Evolutionary conservation across 176 grass and related monocot genomes (phyloP), one percentile per base, ranked within the genome.

Genomic region (Pontederia paniculata): DNA sequence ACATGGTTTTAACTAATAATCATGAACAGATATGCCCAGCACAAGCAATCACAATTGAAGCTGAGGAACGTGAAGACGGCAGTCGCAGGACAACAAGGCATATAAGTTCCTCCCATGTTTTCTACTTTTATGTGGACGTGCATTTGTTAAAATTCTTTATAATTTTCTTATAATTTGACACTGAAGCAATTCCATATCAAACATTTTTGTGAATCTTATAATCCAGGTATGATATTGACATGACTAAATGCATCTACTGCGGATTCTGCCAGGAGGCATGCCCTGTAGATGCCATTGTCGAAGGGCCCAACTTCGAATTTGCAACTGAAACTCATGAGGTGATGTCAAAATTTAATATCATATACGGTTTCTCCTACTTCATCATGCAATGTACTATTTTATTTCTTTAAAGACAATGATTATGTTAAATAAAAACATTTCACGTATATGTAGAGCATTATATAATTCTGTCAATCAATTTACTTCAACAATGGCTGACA

Each of bases 181-280:
- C 0, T 37, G 28, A 37, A 37, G 28, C 28, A 37, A 1, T 37
- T 6, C 1, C 1, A 37, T 6, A 37, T 37, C 7, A 5, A 37
- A 6, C 28, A 37, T 37, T 6, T 37, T 21, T 0, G 12, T 16
- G 19, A 7, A 22, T 48, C 1, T 45, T 12, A 63, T 54, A 62
- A 28, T 50, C 19, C 74, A 96, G 91, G 76, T 96, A 96, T 54
- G 86, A 98, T 66, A 98, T 91, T 70, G 86, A 91, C 66, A 91
- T 98, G 93, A 98, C 93, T 23, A 98, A 98, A 73, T 98, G 93
- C 74, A 98, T 98, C 62, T 98, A 98, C 66, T 98, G 86, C 55
- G 93, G 93, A 43, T 98, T 91, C 75, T 98, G 93, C 73, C 93
- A 98, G 65, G 93, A 98, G 67, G 93, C 93, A 15, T 98, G 93